Evolutionary conservation across 1,139 yeast genomes (phyloP), one percentile per base, ranked within the genome.

Genomic region (Suhomyces choctaworum): DNA sequence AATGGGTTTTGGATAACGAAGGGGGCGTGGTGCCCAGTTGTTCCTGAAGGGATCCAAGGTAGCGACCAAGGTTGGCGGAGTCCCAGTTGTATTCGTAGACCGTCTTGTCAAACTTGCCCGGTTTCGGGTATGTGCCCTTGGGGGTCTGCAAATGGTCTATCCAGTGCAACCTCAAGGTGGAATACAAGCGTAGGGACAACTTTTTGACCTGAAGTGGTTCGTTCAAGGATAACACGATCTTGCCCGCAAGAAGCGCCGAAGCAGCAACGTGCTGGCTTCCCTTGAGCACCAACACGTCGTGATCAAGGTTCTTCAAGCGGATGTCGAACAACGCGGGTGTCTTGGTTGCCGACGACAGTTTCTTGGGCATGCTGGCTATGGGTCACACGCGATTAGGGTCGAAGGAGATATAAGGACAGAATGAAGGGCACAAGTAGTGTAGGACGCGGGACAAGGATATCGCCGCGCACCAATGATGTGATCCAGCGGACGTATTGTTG

Each of bases 81-180:
- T 83, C 87, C 95, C 96, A 88, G 27, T 64, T 69, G 52, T 85
- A 81, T 52, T 87, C 95, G 55, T 74, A 90, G 12, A 90, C 60
- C 32, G 76, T 70, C 47, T 77, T 79, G 38, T 82, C 86, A 51
- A 75, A 84, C 40, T 76, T 71, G 42, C 69, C 64, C 11, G 81
- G 81, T 43, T 78, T 75, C 29, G 69, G 65, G 36, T 64, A 60
- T 1, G 60, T 40, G 0, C 78, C 80, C 40, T 74, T 73, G 13
- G 71, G 47, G 16, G 76, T 68, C 29, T 64, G 67, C 32, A 66
- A 62, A 5, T 62, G 60, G 10, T 80, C 84, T 1, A 72, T 70
- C 76, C 85, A 60, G 70, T 75, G 73, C 34, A 85, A 55, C 34
- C 80, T 66, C 30, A 88, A 53, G 2, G 80, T 80, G 3, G 92